phyloP scores from a whole-genome alignment of 805 yeast genomes.

The Barnettozyma siamensis region DNA sequence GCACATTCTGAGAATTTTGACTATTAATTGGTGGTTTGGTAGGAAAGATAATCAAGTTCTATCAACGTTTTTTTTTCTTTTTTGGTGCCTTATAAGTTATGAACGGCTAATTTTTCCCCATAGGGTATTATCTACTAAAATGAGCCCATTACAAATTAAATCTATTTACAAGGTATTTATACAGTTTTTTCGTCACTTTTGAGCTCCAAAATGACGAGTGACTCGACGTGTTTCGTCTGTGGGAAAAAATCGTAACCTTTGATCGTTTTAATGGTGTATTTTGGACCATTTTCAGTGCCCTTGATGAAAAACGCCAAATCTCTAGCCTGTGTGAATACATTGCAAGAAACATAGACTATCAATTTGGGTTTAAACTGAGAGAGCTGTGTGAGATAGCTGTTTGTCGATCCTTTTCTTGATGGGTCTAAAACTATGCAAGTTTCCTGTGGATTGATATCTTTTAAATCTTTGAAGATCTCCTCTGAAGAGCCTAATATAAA shows the following conservation, averaged over 20 bases:
- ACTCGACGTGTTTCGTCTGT: constrained; percentile 87
- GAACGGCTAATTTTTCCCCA: neutral
- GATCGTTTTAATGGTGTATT: constrained; percentile 67
- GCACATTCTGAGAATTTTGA: constrained; percentile 5
- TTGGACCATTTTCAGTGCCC: constrained; percentile 50
- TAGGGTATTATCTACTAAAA: no score
- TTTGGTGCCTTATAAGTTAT: neutral
- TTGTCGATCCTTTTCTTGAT: constrained; percentile 94
- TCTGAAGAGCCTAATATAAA: constrained; percentile 92
- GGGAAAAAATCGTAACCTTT: constrained; percentile 96
- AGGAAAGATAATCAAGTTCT: neutral
- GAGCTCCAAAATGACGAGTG: constrained; percentile 59
- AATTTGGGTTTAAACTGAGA: constrained; percentile 77
- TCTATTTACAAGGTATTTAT: neutral
- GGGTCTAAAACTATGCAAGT: constrained; percentile 93
- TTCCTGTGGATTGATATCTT: constrained; percentile 42
- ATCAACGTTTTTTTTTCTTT: neutral
- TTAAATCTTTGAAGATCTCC: constrained; percentile 60
- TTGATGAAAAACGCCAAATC: constrained; percentile 77
- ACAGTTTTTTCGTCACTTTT: no score
- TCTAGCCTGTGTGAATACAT: constrained; percentile 97
- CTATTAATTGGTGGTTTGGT: no score
- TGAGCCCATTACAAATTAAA: no score
- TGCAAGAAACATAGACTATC: constrained; percentile 88
- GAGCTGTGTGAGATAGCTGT: constrained; percentile 73